Base-by-base conservation (phyloP, 305 asterid species). In the Euphrasia arctica region DNA sequence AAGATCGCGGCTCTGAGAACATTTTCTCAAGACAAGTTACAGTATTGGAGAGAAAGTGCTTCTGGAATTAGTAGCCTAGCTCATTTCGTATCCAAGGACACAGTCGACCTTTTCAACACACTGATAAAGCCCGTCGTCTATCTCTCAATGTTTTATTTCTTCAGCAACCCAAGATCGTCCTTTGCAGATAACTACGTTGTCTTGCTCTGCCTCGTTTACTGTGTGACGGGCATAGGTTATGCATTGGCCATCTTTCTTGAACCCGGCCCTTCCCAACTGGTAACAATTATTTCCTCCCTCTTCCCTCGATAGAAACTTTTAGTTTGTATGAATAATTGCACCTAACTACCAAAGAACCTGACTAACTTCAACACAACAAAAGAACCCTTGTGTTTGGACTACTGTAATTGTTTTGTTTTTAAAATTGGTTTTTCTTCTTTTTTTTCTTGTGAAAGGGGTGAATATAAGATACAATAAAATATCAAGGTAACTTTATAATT, bases 211-310 rank as follows among this genome's bases (percentile, higher is more conserved):
- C 94, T 92, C 31, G 97, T 85, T 22, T 92, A 89, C 64, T 89
- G 98, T 60, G 98, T 92, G 14, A 92, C 97, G n/a, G 97, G 98
- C 11, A 79, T 92, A 12, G 98, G 88, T 45, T 92, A 92, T 67
- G 91, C 82, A 2, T 55, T 92, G 70, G 90, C 97, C 75, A 89
- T 92, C 74, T 89, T 92, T 72, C 97, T 92, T 27, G 93, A 86
- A 34, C 91, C 97, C n/a, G 97, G 98, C 64, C 88, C 98, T 58
- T 89, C 98, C 59, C 98, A 92, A 80, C 87, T 92, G 90, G 98
- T 89, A 83, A 39, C 43, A 39, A 39, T 7, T 39, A 39, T 39
- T 6, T 39, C 43, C 43, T 32, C 4, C 36, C 4, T 18, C 22
- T 18, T 2, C 39, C 5, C 41, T 34, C 7, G 41, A 34, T 34